phyloP scores from a whole-genome alignment of 257 asterid species.

The Apocynum venetum region DNA sequence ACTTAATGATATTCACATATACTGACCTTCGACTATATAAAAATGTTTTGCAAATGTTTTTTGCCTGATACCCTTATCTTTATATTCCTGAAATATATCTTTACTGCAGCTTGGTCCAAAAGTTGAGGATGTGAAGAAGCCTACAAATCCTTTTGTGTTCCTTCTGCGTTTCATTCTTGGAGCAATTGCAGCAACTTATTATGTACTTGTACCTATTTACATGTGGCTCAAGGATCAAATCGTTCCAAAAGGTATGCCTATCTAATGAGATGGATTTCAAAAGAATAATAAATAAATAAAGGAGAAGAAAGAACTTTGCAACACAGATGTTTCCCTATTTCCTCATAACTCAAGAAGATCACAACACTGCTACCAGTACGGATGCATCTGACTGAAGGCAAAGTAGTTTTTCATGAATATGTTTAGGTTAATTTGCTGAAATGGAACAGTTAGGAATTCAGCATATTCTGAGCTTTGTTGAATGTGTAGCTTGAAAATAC shows the following conservation, averaged over 20 bases:
- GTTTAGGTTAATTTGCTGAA: not conserved
- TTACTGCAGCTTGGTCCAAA: constrained; percentile 40
- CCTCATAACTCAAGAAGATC: not conserved
- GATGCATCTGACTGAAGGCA: not conserved
- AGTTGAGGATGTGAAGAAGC: constrained; percentile 39
- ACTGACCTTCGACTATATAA: not conserved
- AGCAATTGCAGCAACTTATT: constrained; percentile 32
- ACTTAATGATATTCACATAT: too few species aligned
- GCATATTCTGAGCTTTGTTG: not conserved
- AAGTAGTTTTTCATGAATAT: not conserved
- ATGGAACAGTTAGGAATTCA: not conserved
- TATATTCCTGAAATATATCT: constrained; percentile 1
- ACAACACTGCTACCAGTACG: not conserved
- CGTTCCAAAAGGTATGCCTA: constrained; percentile 35
- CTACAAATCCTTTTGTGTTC: constrained; percentile 32
- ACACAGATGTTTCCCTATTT: not conserved
- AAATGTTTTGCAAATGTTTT: not conserved
- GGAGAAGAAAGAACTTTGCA: not conserved
- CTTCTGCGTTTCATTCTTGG: constrained; percentile 32
- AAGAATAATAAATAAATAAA: not conserved
- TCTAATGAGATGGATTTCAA: constrained; percentile 10
- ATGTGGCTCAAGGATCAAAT: constrained; percentile 47
- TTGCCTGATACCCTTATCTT: not conserved
- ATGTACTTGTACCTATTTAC: constrained; percentile 37
- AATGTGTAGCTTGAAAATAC: not conserved